A percentile compares a stretch with the other conserved stretches of the same genome.
These are phyloP conservation scores for Sporobolomyces roseus DNA, from an alignment of 768 basidiomycete species.

Conservation along the genomic window DNA sequence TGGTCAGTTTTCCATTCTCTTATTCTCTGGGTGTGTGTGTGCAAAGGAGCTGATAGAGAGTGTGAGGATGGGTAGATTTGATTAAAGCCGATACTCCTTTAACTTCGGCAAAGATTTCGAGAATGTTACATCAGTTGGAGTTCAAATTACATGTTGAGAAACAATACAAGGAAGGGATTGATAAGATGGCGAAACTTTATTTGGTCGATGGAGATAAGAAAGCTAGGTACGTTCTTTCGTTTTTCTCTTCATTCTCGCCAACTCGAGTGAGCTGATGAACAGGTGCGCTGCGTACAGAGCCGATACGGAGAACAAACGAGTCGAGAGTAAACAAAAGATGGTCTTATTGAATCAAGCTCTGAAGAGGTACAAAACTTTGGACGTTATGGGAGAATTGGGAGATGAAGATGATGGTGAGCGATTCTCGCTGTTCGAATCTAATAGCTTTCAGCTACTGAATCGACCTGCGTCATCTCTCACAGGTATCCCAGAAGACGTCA, in stretches of 20 bases:
- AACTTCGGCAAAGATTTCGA: slow-evolving; percentile 90
- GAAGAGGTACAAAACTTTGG: slow-evolving; percentile 91
- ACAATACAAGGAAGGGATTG: slow-evolving; percentile 96
- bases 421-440: too few species aligned
- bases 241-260: too few species aligned
- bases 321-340: slow-evolving; percentile 95
- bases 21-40: background rate
- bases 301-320: slow-evolving; percentile 87
- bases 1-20: slow-evolving; percentile 9
- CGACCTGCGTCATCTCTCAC: background rate
- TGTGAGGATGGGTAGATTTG: slow-evolving; percentile 70
- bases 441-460: background rate
- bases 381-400: slow-evolving; percentile 77
- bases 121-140: slow-evolving; percentile 97
- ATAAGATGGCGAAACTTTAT: slow-evolving; percentile 97
- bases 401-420: slow-evolving; percentile 69
- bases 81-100: slow-evolving; percentile 97
- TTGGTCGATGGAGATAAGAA: slow-evolving; percentile 94
- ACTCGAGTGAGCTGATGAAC: too few species aligned
- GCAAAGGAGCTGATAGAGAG: background rate
- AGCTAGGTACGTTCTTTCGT: slow-evolving; percentile 60
- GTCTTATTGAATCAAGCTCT: slow-evolving; percentile 85
- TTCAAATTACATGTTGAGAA: slow-evolving; percentile 98
- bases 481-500: slow-evolving; percentile 74
- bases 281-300: slow-evolving; percentile 3